A percentile compares a stretch with the other conserved stretches of the same genome.
phyloP scores from a whole-genome alignment of 495 filamentous ascomycete species.

The Penicillium atrosanguineum region DNA sequence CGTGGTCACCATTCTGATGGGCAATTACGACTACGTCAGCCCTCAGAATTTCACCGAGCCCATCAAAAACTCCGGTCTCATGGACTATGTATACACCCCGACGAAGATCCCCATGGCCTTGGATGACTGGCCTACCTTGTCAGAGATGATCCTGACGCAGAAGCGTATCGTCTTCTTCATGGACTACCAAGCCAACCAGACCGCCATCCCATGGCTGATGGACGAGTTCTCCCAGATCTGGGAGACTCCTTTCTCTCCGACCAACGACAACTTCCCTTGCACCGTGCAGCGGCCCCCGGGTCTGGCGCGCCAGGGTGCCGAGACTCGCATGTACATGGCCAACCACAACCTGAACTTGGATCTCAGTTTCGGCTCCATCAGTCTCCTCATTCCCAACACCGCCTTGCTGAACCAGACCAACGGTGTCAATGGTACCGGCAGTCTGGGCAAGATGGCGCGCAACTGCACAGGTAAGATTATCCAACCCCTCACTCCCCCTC shows the following conservation, averaged over 20 bases:
- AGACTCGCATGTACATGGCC: slow-evolving; percentile 74
- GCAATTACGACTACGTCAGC: slow-evolving; percentile 70
- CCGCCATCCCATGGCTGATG: slow-evolving; percentile 63
- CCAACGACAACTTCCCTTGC: slow-evolving; percentile 57
- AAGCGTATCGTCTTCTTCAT: slow-evolving; percentile 66
- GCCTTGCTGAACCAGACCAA: slow-evolving; percentile 68
- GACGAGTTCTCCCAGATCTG: slow-evolving; percentile 66
- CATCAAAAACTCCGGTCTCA: slow-evolving; percentile 66
- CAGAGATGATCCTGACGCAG: slow-evolving; percentile 66
- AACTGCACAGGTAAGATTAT: slow-evolving; percentile 60
- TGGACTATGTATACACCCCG: slow-evolving; percentile 68
- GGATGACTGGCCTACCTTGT: slow-evolving; percentile 81
- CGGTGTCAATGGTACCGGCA: slow-evolving; percentile 58
- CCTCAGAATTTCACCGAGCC: slow-evolving; percentile 58
- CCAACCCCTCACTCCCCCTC: neutral
- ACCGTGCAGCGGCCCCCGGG: slow-evolving; percentile 59
- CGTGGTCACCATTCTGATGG: slow-evolving; percentile 85
- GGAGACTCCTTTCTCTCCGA: slow-evolving; percentile 67
- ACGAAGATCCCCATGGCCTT: slow-evolving; percentile 64
- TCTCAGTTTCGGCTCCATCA: slow-evolving; percentile 56
- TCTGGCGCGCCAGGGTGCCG: slow-evolving; percentile 48
- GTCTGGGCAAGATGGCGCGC: slow-evolving; percentile 65
- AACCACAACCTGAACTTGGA: slow-evolving; percentile 90
- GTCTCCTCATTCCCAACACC: slow-evolving; percentile 73
- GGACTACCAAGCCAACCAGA: slow-evolving; percentile 85